Conservation (phyloP, 2,329 filamentous ascomycete genomes). For the Aureobasidium mangrovei region DNA sequence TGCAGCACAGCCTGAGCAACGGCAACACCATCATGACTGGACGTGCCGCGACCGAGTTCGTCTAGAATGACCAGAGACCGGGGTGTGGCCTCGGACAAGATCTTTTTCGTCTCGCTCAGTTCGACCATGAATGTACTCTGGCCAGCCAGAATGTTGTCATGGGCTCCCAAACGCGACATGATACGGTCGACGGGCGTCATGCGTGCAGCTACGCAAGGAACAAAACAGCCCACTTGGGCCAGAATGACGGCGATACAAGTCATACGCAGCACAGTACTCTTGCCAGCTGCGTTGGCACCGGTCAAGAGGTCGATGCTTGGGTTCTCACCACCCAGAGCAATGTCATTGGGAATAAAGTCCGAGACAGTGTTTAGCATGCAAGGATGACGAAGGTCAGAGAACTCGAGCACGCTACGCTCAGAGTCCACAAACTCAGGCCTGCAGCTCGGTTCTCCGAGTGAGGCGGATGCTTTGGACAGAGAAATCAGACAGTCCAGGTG, state of each 20-base stretch:
- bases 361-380: constrained; percentile 84
- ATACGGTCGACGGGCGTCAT: constrained; percentile 92
- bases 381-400: constrained; percentile 84
- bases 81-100: constrained; percentile 84
- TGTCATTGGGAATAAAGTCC: constrained; percentile 95
- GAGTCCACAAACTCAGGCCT: constrained; percentile 73
- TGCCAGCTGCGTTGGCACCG: constrained; percentile 93
- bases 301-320: constrained; percentile 87
- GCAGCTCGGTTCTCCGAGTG: constrained; percentile 78
- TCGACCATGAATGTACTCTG: constrained; percentile 99
- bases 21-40: constrained; percentile 90
- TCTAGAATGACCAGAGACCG: constrained; percentile 94
- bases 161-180: constrained; percentile 95
- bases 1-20: constrained; percentile 97
- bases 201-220: constrained; percentile 72
- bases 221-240: constrained; percentile 89
- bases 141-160: constrained; percentile 97
- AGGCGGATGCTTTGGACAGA: constrained; percentile 77
- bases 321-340: constrained; percentile 70
- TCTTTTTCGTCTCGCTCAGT: constrained; percentile 95
- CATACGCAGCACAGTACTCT: constrained; percentile 94
- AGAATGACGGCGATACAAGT: constrained; percentile 95
- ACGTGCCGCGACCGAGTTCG: constrained; percentile 89
- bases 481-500: constrained; percentile 94
- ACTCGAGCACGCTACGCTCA: constrained; percentile 72